phyloP scores from a whole-genome alignment of 306 rosid species.

The Quillaja saponaria region DNA sequence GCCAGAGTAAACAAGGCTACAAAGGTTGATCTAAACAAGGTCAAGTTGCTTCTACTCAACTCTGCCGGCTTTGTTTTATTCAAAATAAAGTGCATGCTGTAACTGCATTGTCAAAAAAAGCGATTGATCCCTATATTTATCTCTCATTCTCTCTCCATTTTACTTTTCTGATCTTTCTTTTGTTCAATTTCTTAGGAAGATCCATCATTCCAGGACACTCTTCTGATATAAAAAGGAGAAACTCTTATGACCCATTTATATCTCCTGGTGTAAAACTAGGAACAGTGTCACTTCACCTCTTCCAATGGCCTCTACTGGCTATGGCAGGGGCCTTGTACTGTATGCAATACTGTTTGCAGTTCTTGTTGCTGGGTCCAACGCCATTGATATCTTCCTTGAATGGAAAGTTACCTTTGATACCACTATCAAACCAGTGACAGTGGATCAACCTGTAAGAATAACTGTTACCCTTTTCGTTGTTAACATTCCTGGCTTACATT shows the following conservation, averaged over 20 bases:
- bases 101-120: no score
- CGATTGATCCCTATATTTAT: no score
- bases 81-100: no score
- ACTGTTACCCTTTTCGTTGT: not conserved
- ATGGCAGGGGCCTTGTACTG: not conserved
- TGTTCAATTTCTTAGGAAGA: slow-evolving; percentile 25
- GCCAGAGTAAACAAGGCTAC: no score
- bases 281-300: not conserved
- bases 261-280: not conserved
- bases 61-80: no score
- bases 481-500: not conserved
- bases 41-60: no score
- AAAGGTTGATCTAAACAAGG: no score
- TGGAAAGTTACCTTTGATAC: slow-evolving; percentile 45
- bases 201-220: slow-evolving; percentile 10
- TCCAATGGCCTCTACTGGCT: slow-evolving; percentile 33
- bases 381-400: slow-evolving; percentile 47
- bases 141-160: no score
- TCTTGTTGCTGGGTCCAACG: slow-evolving; percentile 30
- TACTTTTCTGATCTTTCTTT: not conserved
- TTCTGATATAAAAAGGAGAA: slow-evolving; percentile 1
- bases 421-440: slow-evolving; percentile 37
- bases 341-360: slow-evolving; percentile 11
- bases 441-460: slow-evolving; percentile 48
- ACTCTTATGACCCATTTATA: slow-evolving; percentile 3